phyloP scores from a whole-genome alignment of 345 rosid species.

The Excoecaria cochinchinensis region DNA sequence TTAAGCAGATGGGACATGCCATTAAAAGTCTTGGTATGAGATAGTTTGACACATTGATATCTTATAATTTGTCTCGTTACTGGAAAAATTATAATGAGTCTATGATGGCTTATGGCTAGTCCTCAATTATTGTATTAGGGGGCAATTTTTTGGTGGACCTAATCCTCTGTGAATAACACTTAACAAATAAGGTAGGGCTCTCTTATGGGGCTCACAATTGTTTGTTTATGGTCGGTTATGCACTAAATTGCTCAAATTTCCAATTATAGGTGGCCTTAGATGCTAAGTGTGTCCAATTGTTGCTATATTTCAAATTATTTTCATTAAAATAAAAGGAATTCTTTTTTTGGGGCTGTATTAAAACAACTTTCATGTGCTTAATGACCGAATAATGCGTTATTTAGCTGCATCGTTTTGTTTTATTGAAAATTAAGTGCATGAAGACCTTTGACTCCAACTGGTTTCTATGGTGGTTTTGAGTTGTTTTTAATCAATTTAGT shows the following conservation, averaged over 20 bases:
- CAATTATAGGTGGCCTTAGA: too few relatives aligned
- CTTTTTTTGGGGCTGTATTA: background rate
- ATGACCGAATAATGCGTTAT: background rate
- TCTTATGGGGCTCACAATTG: background rate
- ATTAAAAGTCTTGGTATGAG: background rate
- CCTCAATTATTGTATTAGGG: background rate
- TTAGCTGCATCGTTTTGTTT: background rate
- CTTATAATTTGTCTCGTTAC: background rate
- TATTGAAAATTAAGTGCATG: background rate
- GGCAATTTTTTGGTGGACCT: background rate
- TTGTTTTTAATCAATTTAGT: background rate
- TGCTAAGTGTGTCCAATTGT: background rate
- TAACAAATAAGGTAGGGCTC: background rate
- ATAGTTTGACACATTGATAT: background rate
- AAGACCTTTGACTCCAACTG: background rate
- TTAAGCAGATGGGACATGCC: background rate
- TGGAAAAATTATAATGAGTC: too few relatives aligned
- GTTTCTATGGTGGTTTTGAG: background rate
- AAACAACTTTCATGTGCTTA: background rate
- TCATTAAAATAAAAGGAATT: background rate
- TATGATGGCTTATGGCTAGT: background rate
- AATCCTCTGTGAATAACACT: background rate
- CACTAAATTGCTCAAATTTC: background rate
- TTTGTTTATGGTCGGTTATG: background rate
- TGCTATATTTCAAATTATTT: background rate